A percentile compares a stretch with the other conserved stretches of the same genome.
Conservation (phyloP, 805 yeast genomes). For the Scheffersomyces stipitis region DNA sequence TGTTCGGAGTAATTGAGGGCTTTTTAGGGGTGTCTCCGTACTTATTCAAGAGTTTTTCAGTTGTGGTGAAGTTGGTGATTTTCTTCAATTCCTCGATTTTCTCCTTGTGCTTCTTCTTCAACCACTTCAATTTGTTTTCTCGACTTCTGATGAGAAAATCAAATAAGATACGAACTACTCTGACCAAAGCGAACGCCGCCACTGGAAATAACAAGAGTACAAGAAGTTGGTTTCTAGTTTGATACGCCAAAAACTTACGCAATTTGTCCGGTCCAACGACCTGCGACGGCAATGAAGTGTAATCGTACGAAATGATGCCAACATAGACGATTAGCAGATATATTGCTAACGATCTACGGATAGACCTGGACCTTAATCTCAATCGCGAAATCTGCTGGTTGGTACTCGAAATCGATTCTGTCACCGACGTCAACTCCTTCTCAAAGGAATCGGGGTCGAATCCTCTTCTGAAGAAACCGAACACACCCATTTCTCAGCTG, state of each 20-base stretch:
- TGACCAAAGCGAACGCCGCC: slow-evolving; percentile 14
- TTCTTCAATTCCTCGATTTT: slow-evolving; percentile 68
- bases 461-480: slow-evolving; percentile 21
- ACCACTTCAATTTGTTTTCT: slow-evolving; percentile 16
- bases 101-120: slow-evolving; percentile 47
- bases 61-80: slow-evolving; percentile 71
- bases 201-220: slow-evolving; percentile 25
- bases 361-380: slow-evolving; percentile 14
- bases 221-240: slow-evolving; percentile 16
- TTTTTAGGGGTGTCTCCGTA: slow-evolving; percentile 24
- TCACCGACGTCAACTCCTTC: slow-evolving; percentile 36
- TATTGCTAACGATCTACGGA: slow-evolving; percentile 14
- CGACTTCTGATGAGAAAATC: slow-evolving; percentile 21
- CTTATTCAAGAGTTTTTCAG: slow-evolving; percentile 69
- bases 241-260: slow-evolving; percentile 25
- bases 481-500: too few species aligned
- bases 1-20: background rate
- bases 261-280: slow-evolving; percentile 16
- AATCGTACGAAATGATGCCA: slow-evolving; percentile 19
- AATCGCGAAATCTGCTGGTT: slow-evolving; percentile 21
- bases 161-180: slow-evolving; percentile 15
- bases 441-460: slow-evolving; percentile 47
- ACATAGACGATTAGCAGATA: slow-evolving; percentile 22
- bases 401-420: slow-evolving; percentile 31
- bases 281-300: slow-evolving; percentile 16